phyloP scores from a whole-genome alignment of 2,329 filamentous ascomycete species.

The Scorias spongiosa region DNA sequence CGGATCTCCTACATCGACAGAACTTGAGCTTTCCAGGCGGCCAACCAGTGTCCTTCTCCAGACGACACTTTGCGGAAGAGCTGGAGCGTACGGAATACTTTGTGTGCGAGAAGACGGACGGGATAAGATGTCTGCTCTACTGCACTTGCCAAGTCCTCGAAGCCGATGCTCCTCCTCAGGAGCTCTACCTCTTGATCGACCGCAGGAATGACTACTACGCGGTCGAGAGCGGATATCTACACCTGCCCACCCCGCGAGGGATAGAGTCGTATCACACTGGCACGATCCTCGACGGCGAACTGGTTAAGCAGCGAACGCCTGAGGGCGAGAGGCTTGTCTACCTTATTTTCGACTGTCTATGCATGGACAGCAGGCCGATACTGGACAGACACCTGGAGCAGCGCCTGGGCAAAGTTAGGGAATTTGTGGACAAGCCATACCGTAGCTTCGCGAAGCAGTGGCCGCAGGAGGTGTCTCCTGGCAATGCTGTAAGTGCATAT shows the following conservation, averaged over 20 bases:
- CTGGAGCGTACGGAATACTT: conserved; percentile 79
- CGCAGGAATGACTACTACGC: conserved; percentile 96
- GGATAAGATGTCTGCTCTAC: conserved; percentile 89
- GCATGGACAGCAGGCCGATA: conserved; percentile 60
- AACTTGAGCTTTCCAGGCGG: conserved; percentile 67
- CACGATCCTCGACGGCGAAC: conserved; percentile 82
- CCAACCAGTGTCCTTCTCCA: conserved; percentile 84
- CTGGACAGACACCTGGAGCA: conserved; percentile 76
- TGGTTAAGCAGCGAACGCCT: conserved; percentile 61
- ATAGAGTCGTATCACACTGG: conserved; percentile 55
- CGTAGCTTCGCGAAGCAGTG: conserved; percentile 38
- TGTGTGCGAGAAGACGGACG: conserved; percentile 96
- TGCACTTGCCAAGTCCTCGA: conserved; percentile 46
- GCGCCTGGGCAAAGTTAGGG: conserved; percentile 68
- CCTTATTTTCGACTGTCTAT: conserved; percentile 85
- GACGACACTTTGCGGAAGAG: conserved; percentile 60
- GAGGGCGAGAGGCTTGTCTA: conserved; percentile 63
- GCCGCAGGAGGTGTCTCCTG: conserved; percentile 43
- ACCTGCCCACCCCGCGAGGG: conserved; percentile 47
- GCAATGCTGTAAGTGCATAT: conserved; percentile 9
- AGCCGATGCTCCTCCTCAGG: conserved; percentile 19
- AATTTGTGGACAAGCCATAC: conserved; percentile 11
- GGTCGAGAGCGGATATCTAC: conserved; percentile 52
- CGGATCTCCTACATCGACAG: conserved; percentile 51
- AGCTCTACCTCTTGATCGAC: conserved; percentile 86